Percentiles rank a stretch among this genome's conserved stretches.
These are phyloP conservation scores for Colletotrichum gigasporum DNA, from an alignment of 2,329 filamentous ascomycete genomes.

Conservation along the genomic window DNA sequence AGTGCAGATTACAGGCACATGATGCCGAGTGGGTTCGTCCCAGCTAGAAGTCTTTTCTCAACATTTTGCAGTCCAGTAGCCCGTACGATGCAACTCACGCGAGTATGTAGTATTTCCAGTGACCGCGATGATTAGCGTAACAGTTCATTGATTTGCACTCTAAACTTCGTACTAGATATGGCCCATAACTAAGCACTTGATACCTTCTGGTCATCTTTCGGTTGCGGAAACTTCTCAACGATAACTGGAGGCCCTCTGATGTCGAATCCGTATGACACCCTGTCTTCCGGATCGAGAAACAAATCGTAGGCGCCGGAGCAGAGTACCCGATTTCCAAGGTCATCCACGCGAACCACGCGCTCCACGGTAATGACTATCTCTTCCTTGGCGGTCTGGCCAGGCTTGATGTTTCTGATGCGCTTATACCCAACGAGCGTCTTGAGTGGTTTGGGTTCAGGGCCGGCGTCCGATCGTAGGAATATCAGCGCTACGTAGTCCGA, in stretches of 20 bases:
- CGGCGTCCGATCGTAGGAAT: conserved; percentile 56
- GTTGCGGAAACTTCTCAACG: conserved; percentile 22
- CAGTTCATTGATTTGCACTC: no score
- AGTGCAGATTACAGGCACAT: no score
- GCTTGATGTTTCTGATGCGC: conserved; percentile 50
- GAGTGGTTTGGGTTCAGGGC: conserved; percentile 59
- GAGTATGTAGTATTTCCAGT: no score
- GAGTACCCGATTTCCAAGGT: conserved; percentile 58
- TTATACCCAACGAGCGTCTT: conserved; percentile 63
- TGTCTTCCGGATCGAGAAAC: conserved; percentile 48
- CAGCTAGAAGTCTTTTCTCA: no score
- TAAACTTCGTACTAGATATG: no score
- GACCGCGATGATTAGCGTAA: no score
- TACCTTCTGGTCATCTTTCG: background rate
- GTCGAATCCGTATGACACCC: background rate
- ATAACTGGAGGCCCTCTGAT: background rate
- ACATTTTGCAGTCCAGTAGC: no score
- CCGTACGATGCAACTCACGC: no score
- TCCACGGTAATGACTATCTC: conserved; percentile 56
- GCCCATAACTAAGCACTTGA: background rate
- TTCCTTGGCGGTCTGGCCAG: conserved; percentile 42
- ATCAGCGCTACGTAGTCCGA: conserved; percentile 64
- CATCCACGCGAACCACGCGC: conserved; percentile 58
- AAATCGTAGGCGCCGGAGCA: conserved; percentile 63
- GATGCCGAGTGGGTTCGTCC: no score